These are phyloP conservation scores for Trypanosoma rangeli DNA, from an alignment of 208 protist species.

Conservation along the genomic window DNA sequence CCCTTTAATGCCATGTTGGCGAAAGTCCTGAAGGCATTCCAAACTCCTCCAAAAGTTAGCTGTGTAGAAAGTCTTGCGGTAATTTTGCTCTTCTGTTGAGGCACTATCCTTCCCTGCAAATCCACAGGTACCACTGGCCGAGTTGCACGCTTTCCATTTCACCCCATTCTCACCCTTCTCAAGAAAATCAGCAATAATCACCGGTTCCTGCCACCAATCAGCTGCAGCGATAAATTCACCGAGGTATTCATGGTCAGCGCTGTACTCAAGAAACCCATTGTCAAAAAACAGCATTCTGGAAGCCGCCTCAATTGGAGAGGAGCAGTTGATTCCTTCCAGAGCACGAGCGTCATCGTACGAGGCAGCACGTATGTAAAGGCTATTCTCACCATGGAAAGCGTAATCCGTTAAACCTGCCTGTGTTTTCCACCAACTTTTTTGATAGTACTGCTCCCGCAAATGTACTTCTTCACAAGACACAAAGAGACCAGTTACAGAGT, in stretches of 20 bases:
- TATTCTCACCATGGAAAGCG: conserved; percentile 14
- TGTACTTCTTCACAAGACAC: conserved; percentile 5
- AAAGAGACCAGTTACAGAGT: conserved; percentile 19
- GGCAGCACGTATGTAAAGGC: conserved; percentile 14
- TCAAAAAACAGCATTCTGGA: conserved; percentile 27
- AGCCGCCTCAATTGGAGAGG: conserved; percentile 17
- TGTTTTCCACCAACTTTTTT: conserved; percentile 22
- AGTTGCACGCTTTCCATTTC: conserved; percentile 25
- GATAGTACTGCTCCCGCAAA: conserved; percentile 24
- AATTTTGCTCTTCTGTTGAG: conserved; percentile 11
- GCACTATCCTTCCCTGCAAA: conserved; percentile 8
- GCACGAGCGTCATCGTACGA: conserved; percentile 26
- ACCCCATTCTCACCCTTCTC: conserved; percentile 24
- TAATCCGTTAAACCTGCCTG: conserved; percentile 23
- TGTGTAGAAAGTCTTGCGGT: conserved; percentile 18
- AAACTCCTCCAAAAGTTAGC: conserved; percentile 24
- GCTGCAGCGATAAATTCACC: conserved; percentile 15
- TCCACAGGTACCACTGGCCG: conserved; percentile 16
- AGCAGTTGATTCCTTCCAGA: conserved; percentile 3
- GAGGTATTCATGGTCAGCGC: conserved; percentile 25
- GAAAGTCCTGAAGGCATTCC: conserved; percentile 24
- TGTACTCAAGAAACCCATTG: conserved; percentile 22
- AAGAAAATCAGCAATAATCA: conserved; percentile 28
- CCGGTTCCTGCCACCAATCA: conserved; percentile 33
- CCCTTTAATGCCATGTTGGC: conserved; percentile 22